Conservation (phyloP, 768 basidiomycete genomes). For the Tylopilus plumbeoviolaceoides region DNA sequence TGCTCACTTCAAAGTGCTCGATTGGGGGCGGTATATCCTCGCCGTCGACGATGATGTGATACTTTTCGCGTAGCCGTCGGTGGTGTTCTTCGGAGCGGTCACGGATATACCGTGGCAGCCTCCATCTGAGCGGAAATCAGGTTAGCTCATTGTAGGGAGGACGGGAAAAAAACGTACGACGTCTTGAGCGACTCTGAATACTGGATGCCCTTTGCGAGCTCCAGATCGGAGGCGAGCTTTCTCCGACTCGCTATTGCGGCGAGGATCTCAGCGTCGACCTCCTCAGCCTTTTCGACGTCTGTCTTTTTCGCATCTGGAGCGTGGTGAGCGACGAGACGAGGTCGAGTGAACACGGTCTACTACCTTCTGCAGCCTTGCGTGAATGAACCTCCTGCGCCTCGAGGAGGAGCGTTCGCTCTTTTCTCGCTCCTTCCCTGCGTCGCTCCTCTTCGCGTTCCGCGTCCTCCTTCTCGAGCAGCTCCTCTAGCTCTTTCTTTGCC, state of each 20-base stretch:
- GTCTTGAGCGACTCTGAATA: slow-evolving; percentile 85
- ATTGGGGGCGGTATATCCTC: slow-evolving; percentile 93
- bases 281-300: slow-evolving; percentile 78
- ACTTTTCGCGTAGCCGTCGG: slow-evolving; percentile 76
- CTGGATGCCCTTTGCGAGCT: slow-evolving; percentile 87
- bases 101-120: slow-evolving; percentile 78
- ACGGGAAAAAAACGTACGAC: slow-evolving; percentile 54
- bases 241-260: slow-evolving; percentile 87
- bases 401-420: slow-evolving; percentile 81
- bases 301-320: slow-evolving; percentile 78
- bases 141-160: neutral
- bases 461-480: slow-evolving; percentile 60
- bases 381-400: slow-evolving; percentile 96
- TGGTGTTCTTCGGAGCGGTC: slow-evolving; percentile 67
- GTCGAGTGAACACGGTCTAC: slow-evolving; percentile 26
- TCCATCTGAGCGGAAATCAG: slow-evolving; percentile 59
- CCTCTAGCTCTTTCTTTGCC: slow-evolving; percentile 48
- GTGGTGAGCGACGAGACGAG: slow-evolving; percentile 15
- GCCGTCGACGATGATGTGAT: slow-evolving; percentile 93
- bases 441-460: slow-evolving; percentile 77
- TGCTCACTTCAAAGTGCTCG: slow-evolving; percentile 70
- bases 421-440: slow-evolving; percentile 67
- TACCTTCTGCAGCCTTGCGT: slow-evolving; percentile 78
- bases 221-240: slow-evolving; percentile 89
- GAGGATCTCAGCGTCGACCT: slow-evolving; percentile 86